Evolutionary conservation across 2,329 filamentous ascomycete species (phyloP).

Genomic region (Neophaeococcomyces mojaviensis): DNA sequence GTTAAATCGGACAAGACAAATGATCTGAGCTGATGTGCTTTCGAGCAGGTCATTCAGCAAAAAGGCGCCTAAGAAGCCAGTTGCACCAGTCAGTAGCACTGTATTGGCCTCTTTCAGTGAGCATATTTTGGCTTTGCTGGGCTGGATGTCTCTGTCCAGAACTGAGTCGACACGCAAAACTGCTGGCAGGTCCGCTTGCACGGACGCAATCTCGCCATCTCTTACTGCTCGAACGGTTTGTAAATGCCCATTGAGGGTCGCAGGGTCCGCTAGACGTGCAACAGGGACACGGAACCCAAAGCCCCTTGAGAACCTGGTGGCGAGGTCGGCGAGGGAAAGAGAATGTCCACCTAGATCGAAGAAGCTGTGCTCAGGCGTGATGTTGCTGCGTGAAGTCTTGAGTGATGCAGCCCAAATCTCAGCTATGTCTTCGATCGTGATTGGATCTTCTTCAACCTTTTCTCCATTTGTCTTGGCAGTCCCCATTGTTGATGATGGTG

Average conservation of each 20-base stretch:
- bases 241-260: conserved; percentile 65
- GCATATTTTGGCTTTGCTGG: conserved; percentile 46
- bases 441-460: conserved; percentile 51
- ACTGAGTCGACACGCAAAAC: conserved; percentile 60
- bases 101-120: conserved; percentile 60
- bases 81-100: conserved; percentile 65
- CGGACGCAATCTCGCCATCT: conserved; percentile 64
- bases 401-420: conserved; percentile 66
- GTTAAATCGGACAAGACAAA: conserved; percentile 66
- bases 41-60: conserved; percentile 62
- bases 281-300: conserved; percentile 70
- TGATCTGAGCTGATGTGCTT: conserved; percentile 59
- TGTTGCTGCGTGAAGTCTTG: conserved; percentile 53
- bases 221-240: conserved; percentile 62
- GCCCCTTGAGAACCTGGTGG: conserved; percentile 59
- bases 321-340: conserved; percentile 66
- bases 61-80: conserved; percentile 70
- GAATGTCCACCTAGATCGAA: conserved; percentile 78
- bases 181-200: conserved; percentile 67
- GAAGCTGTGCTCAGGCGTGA: conserved; percentile 66
- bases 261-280: conserved; percentile 60
- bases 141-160: conserved; percentile 62
- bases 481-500: conserved; percentile 51
- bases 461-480: conserved; percentile 27
- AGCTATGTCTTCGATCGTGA: conserved; percentile 60